Base-by-base conservation (phyloP, 441 rosid genomes). In the Geranium incanum region DNA sequence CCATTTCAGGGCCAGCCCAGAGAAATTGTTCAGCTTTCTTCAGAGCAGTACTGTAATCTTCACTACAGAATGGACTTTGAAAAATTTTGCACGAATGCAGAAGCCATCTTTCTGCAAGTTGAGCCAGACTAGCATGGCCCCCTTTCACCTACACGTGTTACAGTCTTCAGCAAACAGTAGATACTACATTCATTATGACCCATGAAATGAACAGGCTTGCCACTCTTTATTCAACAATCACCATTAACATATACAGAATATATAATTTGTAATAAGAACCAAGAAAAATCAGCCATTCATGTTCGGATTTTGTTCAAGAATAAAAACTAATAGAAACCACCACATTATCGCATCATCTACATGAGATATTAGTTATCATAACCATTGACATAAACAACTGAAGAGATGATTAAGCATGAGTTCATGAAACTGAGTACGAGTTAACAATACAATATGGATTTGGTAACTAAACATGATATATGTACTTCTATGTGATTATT, bases 1-100 rank as follows among this genome's bases (percentile, higher is more conserved):
- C 90, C 93, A 95, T 85, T 79, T 89, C 99, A 78, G 84, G 77
- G 82, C 97, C 99, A 81, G 89, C 97, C 97, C 99, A 95, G 72
- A 95, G 93, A 89, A 92, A 95, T 78, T 95, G 94, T 70, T 92
- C 99, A 69, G 93, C 94, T 78, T 95, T 94, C 84, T 87, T 87
- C 86, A 95, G 78, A 19, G 83, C 83, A 68, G 62, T 73, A 50
- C 72, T 67, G 79, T 81, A 95, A 72, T 81, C 79, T 76, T 75
- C 89, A 79, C 81, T 72, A 16, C 84, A 86, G 79, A 79, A 95
- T 55, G 85, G 87, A 81, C 73, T 67, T 45, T 83, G 72, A 43
- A 86, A 78, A 81, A 83, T 67, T 75, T 84, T 80, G 23, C 72
- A 52, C 1, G 89, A 87, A 59, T 41, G 86, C 64, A 45, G 68